phyloP scores from a whole-genome alignment of 805 yeast genomes.

The Clavispora asparagi region DNA sequence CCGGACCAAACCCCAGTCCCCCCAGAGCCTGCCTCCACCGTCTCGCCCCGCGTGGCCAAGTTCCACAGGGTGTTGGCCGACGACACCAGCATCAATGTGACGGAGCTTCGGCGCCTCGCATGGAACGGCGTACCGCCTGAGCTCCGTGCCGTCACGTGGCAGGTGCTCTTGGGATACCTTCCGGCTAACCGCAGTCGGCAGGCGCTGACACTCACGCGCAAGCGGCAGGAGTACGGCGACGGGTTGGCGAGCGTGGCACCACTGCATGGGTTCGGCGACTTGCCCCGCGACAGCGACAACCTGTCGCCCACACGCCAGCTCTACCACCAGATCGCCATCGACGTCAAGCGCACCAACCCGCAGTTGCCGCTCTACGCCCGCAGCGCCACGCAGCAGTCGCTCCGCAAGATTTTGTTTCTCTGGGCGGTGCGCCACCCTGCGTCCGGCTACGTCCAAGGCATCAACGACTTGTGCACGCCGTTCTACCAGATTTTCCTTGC shows the following conservation, averaged over 20 bases:
- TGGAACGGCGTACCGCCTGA: slow-evolving; percentile 93
- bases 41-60: slow-evolving; percentile 26
- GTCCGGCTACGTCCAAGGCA: slow-evolving; percentile 96
- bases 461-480: slow-evolving; percentile 90
- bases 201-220: slow-evolving; percentile 60
- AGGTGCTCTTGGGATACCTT: slow-evolving; percentile 78
- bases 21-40: neutral
- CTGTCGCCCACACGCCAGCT: slow-evolving; percentile 56
- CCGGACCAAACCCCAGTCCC: too few species aligned
- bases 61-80: slow-evolving; percentile 57
- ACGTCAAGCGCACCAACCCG: slow-evolving; percentile 92
- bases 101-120: slow-evolving; percentile 68
- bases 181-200: slow-evolving; percentile 83
- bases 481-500: slow-evolving; percentile 81
- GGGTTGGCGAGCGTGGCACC: slow-evolving; percentile 50
- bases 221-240: slow-evolving; percentile 79
- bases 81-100: slow-evolving; percentile 53
- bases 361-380: slow-evolving; percentile 66
- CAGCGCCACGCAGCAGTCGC: slow-evolving; percentile 66
- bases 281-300: slow-evolving; percentile 30
- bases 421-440: slow-evolving; percentile 99
- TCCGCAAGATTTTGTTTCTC: slow-evolving; percentile 76
- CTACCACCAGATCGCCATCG: slow-evolving; percentile 95
- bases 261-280: neutral
- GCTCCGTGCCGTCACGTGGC: slow-evolving; percentile 84